Evolutionary conservation across 305 asterid genomes (phyloP), one percentile per base, ranked within the genome.

Genomic region (Fraxinus sp.): DNA sequence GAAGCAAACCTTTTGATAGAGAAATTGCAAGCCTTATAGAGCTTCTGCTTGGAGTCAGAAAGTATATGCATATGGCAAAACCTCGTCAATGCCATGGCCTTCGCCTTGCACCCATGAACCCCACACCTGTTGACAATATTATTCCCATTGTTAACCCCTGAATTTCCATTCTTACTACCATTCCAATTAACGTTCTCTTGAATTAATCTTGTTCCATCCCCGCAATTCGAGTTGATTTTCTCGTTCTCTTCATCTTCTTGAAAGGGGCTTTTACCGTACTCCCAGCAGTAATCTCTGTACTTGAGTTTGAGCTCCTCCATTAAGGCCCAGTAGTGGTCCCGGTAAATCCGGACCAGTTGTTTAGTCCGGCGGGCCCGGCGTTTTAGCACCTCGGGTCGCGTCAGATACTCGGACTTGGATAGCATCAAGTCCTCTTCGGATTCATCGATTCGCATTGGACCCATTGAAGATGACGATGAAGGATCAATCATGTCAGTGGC

Each of bases 61-160:
- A 90, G 62, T 78, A 88, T 87, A 83, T 92, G 94, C 93, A 87
- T 87, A 78, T 84, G 93, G 87, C 97, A 91, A 81, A 88, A 91
- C 78, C 75, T 86, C 3, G 91, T 91, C 80, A 91, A 76, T 4
- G 93, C 90, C 93, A 91, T 90, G 8, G 90, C 91, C 85, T 88
- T 90, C 10, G 87, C 85, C 88, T 88, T 92, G 83, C 94, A 92
- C 18, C 89, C 87, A 10, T 88, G 90, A 35, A 86, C 89, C 20
- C 83, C 87, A 76, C 94, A 92, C 77, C 84, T 84, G 41, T 55
- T 80, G 1, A 44, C 78, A 22, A 30, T 52, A 22, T 7, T 68
- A 41, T 77, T 80, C 72, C 30, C 70, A 24, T 44, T 83, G 0
- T 41, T 57, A 14, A 64, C 59, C 70, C 55, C 85, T 76, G 49